Base-by-base conservation (phyloP, 1,284 basidiomycete species). In the Naganishia cerealis region DNA sequence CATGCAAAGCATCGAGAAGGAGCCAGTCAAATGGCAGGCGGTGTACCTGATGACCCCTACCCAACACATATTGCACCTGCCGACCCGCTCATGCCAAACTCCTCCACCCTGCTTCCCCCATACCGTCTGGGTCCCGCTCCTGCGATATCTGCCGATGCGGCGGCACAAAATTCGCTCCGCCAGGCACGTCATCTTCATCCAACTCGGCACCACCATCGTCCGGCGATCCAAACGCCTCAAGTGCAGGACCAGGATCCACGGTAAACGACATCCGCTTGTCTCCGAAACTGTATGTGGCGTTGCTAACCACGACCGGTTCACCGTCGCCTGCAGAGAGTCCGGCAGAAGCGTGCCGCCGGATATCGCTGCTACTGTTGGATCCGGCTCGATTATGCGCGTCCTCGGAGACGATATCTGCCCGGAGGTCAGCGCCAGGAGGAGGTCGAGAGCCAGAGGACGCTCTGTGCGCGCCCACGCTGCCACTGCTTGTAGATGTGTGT, bases 171-270 rank as follows among this genome's bases (percentile, higher is more conserved):
- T 66, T 66, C 36, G 43, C 21, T 43, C 50, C 65, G 29, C 68
- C 68, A 3, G 65, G 65, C 33, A 66, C 50, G 40, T 63, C 68
- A 33, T 67, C 68, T 16, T 66, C 65, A 39, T 70, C 69, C 33
- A 58, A 56, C 21, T 68, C 67, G n/a, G 62, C 59, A 4, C 48
- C 55, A 21, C 38, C 61, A 7, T 50, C 67, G 29, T 57, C 55
- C 9, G 46, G 21, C 18, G 46, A 46, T 24, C 66, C 66, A 42
- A 69, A 53, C 26, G 58, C 57, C 46, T 70, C 69, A 39, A 70
- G 36, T 18, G 69, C 59, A 7, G 66, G 69, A 12, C 69, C 69
- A 12, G 69, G 69, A 42, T 70, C 69, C 26, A 67, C 57, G 24
- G 62, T 46, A 50, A 65, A 69, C 12, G 61, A 56, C 61, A 48